Percentiles rank a stretch among this genome's conserved stretches.
Conservation (phyloP, 2,329 filamentous ascomycete species). For the Acrocalymma vagum region DNA sequence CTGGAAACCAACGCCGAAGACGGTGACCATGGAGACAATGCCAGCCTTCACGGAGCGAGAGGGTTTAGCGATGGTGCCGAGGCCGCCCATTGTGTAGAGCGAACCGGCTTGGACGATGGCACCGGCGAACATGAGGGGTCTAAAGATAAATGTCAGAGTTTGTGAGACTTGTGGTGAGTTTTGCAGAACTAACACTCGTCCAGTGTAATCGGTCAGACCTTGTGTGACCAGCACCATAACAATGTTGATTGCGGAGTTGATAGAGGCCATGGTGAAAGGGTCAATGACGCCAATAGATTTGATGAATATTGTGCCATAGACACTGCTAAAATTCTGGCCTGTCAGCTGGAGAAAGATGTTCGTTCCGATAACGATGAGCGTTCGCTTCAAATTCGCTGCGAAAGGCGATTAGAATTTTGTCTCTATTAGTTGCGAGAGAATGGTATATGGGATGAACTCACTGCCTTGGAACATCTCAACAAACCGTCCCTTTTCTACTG, state of each 20-base stretch:
- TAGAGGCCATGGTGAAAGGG: constrained; percentile 15
- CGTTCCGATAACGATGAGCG: constrained; percentile 9
- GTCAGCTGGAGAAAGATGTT: constrained; percentile 22
- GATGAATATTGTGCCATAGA: constrained; percentile 26
- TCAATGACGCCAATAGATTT: constrained; percentile 17
- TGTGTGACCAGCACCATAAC: constrained; percentile 6
- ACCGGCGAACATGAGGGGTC: constrained; percentile 8
- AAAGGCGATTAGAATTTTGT: constrained; percentile 1
- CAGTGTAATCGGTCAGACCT: constrained; percentile 3
- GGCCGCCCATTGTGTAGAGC: constrained; percentile 11
- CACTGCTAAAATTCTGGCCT: constrained; percentile 19
- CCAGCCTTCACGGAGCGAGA: constrained; percentile 4
- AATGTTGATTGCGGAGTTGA: constrained; percentile 9
- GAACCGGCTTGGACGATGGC: constrained; percentile 9
- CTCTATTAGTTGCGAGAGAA: too few relatives aligned
- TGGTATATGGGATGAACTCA: not conserved
- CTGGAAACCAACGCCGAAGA: constrained; percentile 6
- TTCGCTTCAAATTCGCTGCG: constrained; percentile 14
- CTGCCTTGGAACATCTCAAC: constrained; percentile 8
- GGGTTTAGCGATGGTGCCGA: constrained; percentile 1
- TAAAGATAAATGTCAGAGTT: not conserved
- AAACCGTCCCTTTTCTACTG: constrained; percentile 20
- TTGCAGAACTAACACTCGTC: constrained; percentile 8
- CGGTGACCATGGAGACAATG: constrained; percentile 11
- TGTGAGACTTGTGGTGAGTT: too few relatives aligned